phyloP scores from a whole-genome alignment of 2,329 filamentous ascomycete genomes.

The Fusarium sp. region DNA sequence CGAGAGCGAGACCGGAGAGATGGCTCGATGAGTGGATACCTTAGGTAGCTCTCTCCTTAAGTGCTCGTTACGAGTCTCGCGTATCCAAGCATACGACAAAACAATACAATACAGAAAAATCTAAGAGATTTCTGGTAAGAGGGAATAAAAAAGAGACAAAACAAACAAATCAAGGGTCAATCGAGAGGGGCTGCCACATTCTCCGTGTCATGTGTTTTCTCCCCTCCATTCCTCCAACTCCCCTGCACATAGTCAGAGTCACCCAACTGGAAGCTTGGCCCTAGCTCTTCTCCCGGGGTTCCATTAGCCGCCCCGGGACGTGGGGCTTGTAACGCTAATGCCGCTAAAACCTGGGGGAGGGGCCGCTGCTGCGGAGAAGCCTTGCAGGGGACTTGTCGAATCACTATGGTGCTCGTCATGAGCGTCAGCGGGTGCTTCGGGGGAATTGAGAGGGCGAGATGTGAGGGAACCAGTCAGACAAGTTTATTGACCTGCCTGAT shows the following conservation, averaged over 20 bases:
- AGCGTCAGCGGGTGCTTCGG: slow-evolving; percentile 36
- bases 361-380: slow-evolving; percentile 29
- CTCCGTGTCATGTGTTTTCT: slow-evolving; percentile 45
- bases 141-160: slow-evolving; percentile 28
- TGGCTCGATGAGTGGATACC: slow-evolving; percentile 22
- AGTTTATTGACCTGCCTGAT: slow-evolving; percentile 25
- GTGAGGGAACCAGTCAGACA: slow-evolving; percentile 5
- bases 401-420: slow-evolving; percentile 23
- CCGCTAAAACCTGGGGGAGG: slow-evolving; percentile 45
- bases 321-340: slow-evolving; percentile 32
- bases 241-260: not conserved
- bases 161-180: slow-evolving; percentile 10
- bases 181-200: slow-evolving; percentile 36
- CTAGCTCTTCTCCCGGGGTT: slow-evolving; percentile 29
- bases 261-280: slow-evolving; percentile 23
- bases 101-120: slow-evolving; percentile 7
- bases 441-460: slow-evolving; percentile 17
- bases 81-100: slow-evolving; percentile 21
- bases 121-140: not conserved
- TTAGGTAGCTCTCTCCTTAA: slow-evolving; percentile 1
- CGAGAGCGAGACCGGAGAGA: slow-evolving; percentile 33
- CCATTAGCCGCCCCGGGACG: slow-evolving; percentile 42
- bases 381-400: slow-evolving; percentile 31
- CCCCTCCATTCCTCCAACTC: slow-evolving; percentile 28
- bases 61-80: slow-evolving; percentile 19